Evolutionary conservation across 2,329 filamentous ascomycete species (phyloP).

Genomic region (Harringtonia lauricola): DNA sequence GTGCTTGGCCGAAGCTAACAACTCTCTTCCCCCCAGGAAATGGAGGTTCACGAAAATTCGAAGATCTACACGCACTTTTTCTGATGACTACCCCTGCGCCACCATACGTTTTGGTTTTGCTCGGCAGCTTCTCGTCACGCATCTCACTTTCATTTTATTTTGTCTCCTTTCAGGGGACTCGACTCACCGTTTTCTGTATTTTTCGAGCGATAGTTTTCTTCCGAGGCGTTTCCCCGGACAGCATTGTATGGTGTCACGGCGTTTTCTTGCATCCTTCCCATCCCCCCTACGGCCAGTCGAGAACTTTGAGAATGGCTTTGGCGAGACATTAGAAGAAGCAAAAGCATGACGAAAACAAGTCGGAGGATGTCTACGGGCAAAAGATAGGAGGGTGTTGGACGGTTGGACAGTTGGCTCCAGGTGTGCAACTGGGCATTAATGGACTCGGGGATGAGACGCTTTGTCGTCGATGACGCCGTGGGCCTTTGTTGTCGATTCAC

Average conservation of each 20-base stretch:
- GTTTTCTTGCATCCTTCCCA: constrained; percentile 9
- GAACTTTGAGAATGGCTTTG: background rate
- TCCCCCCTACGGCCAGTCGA: background rate
- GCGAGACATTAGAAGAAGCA: background rate
- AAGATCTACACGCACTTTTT: constrained; percentile 99
- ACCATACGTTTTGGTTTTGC: background rate
- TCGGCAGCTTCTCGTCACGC: background rate
- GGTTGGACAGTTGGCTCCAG: background rate
- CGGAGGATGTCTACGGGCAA: background rate
- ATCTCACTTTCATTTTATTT: background rate
- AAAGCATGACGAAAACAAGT: constrained; percentile 6
- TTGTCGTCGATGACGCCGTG: background rate
- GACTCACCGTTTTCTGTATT: constrained; percentile 1
- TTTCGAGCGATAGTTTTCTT: background rate
- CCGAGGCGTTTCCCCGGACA: constrained; percentile 11
- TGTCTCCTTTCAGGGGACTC: background rate
- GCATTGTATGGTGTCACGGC: constrained; percentile 18
- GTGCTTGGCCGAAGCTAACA: background rate
- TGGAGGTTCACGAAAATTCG: constrained; percentile 98
- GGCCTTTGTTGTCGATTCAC: too few relatives aligned
- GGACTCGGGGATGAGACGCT: background rate
- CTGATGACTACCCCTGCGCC: constrained; percentile 39
- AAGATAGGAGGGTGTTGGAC: too few relatives aligned
- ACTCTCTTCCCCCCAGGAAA: constrained; percentile 53
- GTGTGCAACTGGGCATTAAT: background rate